Base-by-base conservation (phyloP, 768 basidiomycete species). In the Russula brevipes region DNA sequence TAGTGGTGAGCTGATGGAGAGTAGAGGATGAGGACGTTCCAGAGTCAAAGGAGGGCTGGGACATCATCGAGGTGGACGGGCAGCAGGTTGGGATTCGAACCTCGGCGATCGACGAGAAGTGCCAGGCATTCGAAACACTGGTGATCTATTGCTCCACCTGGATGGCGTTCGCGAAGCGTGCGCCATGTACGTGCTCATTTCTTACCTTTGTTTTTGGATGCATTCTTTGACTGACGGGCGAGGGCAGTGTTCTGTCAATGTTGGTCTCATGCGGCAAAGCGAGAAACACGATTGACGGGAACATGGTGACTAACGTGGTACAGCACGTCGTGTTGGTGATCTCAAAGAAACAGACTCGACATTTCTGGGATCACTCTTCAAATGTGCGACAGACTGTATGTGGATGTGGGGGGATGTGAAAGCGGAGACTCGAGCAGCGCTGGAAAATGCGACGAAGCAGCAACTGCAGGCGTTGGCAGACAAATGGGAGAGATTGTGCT, bases 121-220 rank as follows among this genome's bases (percentile, higher is more conserved):
- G 89, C 61, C 88, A 90, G 70, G 91, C 91, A 2, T 91, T 92
- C 67, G 89, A 91, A 70, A 91, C 89, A n/a, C 79, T 93, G 7
- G 84, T 91, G 14, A 87, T 91, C 24, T 88, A 91, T 70, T 86
- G 84, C 65, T 86, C 85, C 46, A 85, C 87, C 79, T 93, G 0
- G 82, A 93, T 59, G 89, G 91, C 1, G 91, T 94, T 0, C 72
- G 90, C 24, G 91, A 93, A 70, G 88, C 88, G 0, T 85, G 79
- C 71, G 85, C 86, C 0, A 78, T 90, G 90, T 92, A 68, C 55
- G 85, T 77, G 17, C 11, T 24, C 19, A n/a, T 24, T 24, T 33
- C 30, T 39, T 16, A n/a, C 11, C 5, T 5, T 24, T 9, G 30
- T 53, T 39, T 36, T n/a, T 2, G 10, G 35, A n/a, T 14, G 8